These are phyloP conservation scores for Pseudevernia furfuracea DNA, from an alignment of 495 filamentous ascomycete species.

Conservation along the genomic window DNA sequence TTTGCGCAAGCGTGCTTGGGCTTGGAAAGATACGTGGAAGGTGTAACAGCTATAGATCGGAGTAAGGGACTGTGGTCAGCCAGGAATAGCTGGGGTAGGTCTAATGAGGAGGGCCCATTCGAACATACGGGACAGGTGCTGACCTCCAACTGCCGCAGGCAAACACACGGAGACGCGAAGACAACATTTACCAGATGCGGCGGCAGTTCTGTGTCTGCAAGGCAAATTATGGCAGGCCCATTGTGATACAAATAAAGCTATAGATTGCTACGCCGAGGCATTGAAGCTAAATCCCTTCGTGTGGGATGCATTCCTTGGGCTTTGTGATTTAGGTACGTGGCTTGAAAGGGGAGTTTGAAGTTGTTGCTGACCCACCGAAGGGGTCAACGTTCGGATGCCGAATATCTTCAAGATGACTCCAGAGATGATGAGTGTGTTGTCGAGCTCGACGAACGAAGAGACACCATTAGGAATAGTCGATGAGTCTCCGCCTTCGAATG, in stretches of 20 bases:
- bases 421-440: constrained; percentile 51
- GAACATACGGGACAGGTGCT: background rate
- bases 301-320: constrained; percentile 91
- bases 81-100: constrained; percentile 63
- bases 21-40: constrained; percentile 68
- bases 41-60: constrained; percentile 71
- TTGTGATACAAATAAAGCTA: constrained; percentile 70
- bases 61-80: constrained; percentile 61
- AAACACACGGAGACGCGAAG: constrained; percentile 59
- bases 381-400: constrained; percentile 62
- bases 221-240: constrained; percentile 81
- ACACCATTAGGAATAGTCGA: constrained; percentile 33
- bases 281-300: constrained; percentile 90
- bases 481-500: constrained; percentile 33
- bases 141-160: constrained; percentile 28
- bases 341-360: constrained; percentile 11
- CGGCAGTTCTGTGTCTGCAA: constrained; percentile 69
- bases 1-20: constrained; percentile 83
- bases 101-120: background rate
- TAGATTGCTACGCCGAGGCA: constrained; percentile 76
- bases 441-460: constrained; percentile 35
- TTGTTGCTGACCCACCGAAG: constrained; percentile 44
- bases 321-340: constrained; percentile 59
- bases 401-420: constrained; percentile 79
- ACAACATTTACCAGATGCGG: constrained; percentile 69